phyloP scores from a whole-genome alignment of 78 protist species.

The Pirum gemmata region DNA sequence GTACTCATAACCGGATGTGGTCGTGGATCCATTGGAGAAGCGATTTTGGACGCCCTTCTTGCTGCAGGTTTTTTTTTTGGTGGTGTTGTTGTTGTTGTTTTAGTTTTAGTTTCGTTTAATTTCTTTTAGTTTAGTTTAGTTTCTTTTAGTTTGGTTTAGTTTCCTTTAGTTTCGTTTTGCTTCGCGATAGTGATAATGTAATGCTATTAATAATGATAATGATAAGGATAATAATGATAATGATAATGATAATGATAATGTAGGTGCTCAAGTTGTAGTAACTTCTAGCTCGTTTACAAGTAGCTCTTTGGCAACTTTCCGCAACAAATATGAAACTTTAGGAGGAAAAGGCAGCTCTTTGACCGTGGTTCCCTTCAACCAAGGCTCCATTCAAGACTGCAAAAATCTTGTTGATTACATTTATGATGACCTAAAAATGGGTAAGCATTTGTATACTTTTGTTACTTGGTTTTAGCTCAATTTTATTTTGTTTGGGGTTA shows the following conservation, averaged over 20 bases:
- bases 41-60: constrained; percentile 23
- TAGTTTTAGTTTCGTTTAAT: no score
- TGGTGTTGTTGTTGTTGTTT: no score
- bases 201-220: no score
- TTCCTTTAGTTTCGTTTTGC: no score
- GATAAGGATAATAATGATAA: no score
- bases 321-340: constrained; percentile 38
- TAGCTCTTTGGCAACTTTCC: constrained; percentile 34
- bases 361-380: constrained; percentile 60
- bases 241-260: no score
- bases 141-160: no score
- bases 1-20: constrained; percentile 65
- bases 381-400: constrained; percentile 41
- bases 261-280: constrained; percentile 50
- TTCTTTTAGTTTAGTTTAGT: no score
- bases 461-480: background rate
- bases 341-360: constrained; percentile 52
- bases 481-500: background rate
- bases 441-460: background rate
- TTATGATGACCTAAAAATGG: constrained; percentile 5
- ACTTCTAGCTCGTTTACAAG: constrained; percentile 49
- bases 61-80: no score
- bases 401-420: constrained; percentile 43
- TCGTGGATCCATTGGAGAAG: constrained; percentile 53
- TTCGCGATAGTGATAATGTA: no score